phyloP scores from a whole-genome alignment of 2,329 filamentous ascomycete genomes.

The Penicillium aurantiogriseum region DNA sequence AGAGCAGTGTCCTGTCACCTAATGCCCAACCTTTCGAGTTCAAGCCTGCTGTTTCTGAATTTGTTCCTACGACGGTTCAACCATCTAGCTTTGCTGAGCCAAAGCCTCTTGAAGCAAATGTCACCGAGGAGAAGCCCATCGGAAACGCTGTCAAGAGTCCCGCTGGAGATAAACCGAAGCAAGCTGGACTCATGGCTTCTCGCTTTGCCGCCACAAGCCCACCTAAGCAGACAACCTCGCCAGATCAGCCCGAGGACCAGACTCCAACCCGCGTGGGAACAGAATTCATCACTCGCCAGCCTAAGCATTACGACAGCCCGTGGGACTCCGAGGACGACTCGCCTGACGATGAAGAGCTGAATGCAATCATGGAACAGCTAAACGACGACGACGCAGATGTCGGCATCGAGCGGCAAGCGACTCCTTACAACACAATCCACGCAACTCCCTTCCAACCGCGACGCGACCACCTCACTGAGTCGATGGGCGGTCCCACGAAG shows the following conservation, averaged over 20 bases:
- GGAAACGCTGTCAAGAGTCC: conserved; percentile 10
- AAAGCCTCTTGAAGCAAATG: conserved; percentile 10
- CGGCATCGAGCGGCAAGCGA: conserved; percentile 64
- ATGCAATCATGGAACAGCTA: conserved; percentile 86
- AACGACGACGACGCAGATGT: conserved; percentile 69
- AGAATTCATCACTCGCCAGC: background rate
- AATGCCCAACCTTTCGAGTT: conserved; percentile 67
- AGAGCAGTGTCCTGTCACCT: conserved; percentile 64
- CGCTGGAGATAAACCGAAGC: background rate
- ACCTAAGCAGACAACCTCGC: conserved; percentile 19
- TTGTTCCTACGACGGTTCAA: conserved; percentile 23
- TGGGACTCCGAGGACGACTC: conserved; percentile 33
- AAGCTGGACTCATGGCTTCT: conserved; percentile 35
- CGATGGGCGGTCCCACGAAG: conserved; percentile 52
- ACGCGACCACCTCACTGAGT: conserved; percentile 27
- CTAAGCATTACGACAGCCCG: conserved; percentile 8
- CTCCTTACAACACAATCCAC: conserved; percentile 27
- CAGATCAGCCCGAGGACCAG: conserved; percentile 9
- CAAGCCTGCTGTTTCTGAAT: conserved; percentile 35
- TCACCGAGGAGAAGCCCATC: conserved; percentile 16
- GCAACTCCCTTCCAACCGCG: conserved; percentile 9
- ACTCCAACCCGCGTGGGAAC: background rate
- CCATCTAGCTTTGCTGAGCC: conserved; percentile 16
- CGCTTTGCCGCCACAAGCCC: conserved; percentile 35
- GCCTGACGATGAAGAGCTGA: conserved; percentile 67